Evolutionary conservation across 441 rosid species (phyloP).

Genomic region (Sinapis alba): DNA sequence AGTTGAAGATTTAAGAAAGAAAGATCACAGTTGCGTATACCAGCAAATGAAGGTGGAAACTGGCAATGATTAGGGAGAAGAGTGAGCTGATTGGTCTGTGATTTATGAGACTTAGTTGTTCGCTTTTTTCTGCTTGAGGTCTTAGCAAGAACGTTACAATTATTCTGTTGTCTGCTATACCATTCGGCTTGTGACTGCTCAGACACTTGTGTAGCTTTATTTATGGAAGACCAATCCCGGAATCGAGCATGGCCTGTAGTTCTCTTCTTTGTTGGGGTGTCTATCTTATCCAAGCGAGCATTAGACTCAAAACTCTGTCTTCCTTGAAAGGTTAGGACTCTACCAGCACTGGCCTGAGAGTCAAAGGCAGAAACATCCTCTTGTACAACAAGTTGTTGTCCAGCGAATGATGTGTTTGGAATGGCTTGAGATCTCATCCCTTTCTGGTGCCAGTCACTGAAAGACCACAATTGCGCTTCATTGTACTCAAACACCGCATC

Average conservation of each 20-base stretch:
- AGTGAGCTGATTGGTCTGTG: conserved; percentile 44
- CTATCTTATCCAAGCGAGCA: conserved; percentile 37
- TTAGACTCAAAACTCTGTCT: conserved; percentile 38
- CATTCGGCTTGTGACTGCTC: conserved; percentile 31
- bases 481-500: conserved; percentile 47
- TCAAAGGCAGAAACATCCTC: conserved; percentile 32
- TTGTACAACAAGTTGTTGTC: conserved; percentile 25
- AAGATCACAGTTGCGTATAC: conserved; percentile 34
- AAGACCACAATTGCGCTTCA: conserved; percentile 33
- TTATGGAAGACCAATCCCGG: conserved; percentile 51
- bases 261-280: conserved; percentile 54
- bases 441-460: conserved; percentile 47
- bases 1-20: background rate
- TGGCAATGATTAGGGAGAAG: conserved; percentile 38
- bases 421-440: conserved; percentile 50
- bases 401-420: conserved; percentile 44
- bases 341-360: conserved; percentile 18
- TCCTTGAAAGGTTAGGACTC: conserved; percentile 36
- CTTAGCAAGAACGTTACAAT: conserved; percentile 39
- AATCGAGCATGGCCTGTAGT: conserved; percentile 52
- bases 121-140: conserved; percentile 57
- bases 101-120: conserved; percentile 39
- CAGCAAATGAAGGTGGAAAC: conserved; percentile 42
- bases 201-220: conserved; percentile 36
- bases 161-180: conserved; percentile 40